Conservation (phyloP, 257 asterid genomes). For the Dorcoceras hygrometricum region DNA sequence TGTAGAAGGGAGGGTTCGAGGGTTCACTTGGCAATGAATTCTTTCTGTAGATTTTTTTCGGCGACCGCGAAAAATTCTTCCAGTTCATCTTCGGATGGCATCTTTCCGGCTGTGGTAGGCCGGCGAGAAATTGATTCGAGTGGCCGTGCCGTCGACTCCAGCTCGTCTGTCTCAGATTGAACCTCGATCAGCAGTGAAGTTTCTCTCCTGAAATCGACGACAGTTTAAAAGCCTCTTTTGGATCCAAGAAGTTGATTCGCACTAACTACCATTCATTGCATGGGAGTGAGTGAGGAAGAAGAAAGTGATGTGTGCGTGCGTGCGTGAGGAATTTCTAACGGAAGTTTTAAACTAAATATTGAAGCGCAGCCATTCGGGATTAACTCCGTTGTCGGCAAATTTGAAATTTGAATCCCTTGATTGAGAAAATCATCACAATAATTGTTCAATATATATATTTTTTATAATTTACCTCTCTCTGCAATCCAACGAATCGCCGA, state of each 20-base stretch:
- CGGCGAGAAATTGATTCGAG: conserved; percentile 27
- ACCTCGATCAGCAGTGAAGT: conserved; percentile 34
- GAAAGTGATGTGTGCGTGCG: neutral
- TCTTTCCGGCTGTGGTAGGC: conserved; percentile 26
- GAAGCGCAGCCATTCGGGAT: conserved; percentile 12
- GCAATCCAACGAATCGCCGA: conserved; percentile 33
- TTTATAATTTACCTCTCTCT: conserved; percentile 37
- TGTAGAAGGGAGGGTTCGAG: conserved; percentile 5
- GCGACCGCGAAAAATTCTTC: conserved; percentile 58
- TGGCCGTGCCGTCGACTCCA: conserved; percentile 37
- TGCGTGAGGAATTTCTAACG: conserved; percentile 5
- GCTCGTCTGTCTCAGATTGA: conserved; percentile 31
- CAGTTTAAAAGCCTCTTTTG: neutral
- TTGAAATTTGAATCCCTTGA: conserved; percentile 42
- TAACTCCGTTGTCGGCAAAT: conserved; percentile 18
- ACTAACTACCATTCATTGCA: conserved; percentile 17
- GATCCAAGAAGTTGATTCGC: conserved; percentile 6
- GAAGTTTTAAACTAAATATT: conserved; percentile 9
- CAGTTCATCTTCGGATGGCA: conserved; percentile 50
- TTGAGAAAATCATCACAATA: conserved; percentile 24
- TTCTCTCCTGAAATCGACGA: conserved; percentile 35
- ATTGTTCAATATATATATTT: neutral
- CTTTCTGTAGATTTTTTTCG: conserved; percentile 43
- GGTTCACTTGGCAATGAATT: conserved; percentile 45
- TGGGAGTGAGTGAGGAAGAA: conserved; percentile 16